Conservation (phyloP, 1,284 basidiomycete genomes). For the Microbotryum scabiosae region DNA sequence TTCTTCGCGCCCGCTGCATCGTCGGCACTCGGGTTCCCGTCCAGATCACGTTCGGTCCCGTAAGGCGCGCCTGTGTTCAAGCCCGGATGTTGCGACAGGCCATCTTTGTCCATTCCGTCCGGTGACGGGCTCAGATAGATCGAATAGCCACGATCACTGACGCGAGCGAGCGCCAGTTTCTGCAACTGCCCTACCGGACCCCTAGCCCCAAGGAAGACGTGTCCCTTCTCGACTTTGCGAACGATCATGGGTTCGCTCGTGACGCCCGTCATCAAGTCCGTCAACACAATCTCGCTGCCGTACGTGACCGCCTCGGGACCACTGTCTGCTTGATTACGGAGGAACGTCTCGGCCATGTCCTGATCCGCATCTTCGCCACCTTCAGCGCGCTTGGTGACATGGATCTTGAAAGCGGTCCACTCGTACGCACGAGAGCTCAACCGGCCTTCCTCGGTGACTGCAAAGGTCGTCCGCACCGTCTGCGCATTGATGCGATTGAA, state of each 20-base stretch:
- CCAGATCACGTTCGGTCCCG: constrained; percentile 9
- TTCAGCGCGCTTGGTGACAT: constrained; percentile 41
- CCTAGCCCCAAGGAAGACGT: constrained; percentile 48
- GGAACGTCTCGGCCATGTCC: constrained; percentile 4
- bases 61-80: constrained; percentile 55
- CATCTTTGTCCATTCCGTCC: constrained; percentile 52
- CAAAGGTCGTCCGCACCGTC: constrained; percentile 92
- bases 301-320: constrained; percentile 78
- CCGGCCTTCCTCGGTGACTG: constrained; percentile 77
- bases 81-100: constrained; percentile 57
- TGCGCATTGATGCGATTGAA: constrained; percentile 96
- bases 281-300: constrained; percentile 76
- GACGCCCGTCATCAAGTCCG: constrained; percentile 73
- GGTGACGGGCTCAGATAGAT: constrained; percentile 6
- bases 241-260: constrained; percentile 79
- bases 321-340: constrained; percentile 33
- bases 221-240: constrained; percentile 85
- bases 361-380: constrained; percentile 25
- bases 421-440: constrained; percentile 75
- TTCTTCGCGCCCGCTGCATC: constrained; percentile 69
- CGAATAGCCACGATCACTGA: constrained; percentile 36
- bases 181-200: constrained; percentile 94
- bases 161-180: constrained; percentile 80
- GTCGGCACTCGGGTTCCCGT: constrained; percentile 6
- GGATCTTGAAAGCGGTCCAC: constrained; percentile 91